Evolutionary conservation across 257 asterid genomes (phyloP).

Genomic region (Solanum bulbocastanum): DNA sequence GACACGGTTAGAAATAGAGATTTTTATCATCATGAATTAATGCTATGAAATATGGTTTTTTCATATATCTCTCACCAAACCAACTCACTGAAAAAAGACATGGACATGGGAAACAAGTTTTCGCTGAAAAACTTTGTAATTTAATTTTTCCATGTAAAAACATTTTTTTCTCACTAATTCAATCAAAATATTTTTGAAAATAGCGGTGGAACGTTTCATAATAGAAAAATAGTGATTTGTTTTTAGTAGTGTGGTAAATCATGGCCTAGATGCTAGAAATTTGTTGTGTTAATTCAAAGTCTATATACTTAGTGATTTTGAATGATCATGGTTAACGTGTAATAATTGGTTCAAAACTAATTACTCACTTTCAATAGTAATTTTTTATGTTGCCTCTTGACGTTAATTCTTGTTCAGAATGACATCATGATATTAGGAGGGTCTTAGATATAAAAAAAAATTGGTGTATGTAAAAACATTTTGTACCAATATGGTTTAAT

Average conservation of each 20-base stretch:
- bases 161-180: neutral
- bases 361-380: neutral
- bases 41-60: neutral
- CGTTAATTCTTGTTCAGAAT: neutral
- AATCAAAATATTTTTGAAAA: neutral
- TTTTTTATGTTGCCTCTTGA: neutral
- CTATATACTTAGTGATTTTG: neutral
- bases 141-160: neutral
- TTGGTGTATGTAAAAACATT: neutral
- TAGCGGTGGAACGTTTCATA: neutral
- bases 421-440: neutral
- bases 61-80: neutral
- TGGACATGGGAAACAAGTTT: neutral
- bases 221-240: neutral
- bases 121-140: neutral
- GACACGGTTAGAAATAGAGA: too few relatives aligned
- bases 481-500: neutral
- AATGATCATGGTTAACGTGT: neutral
- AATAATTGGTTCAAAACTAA: neutral
- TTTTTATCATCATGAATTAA: neutral
- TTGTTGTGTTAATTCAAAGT: neutral
- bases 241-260: neutral
- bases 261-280: neutral
- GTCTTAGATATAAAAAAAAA: too few relatives aligned
- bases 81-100: neutral